Base-by-base conservation (phyloP, 345 rosid species). In the Atalantia buxifolia region DNA sequence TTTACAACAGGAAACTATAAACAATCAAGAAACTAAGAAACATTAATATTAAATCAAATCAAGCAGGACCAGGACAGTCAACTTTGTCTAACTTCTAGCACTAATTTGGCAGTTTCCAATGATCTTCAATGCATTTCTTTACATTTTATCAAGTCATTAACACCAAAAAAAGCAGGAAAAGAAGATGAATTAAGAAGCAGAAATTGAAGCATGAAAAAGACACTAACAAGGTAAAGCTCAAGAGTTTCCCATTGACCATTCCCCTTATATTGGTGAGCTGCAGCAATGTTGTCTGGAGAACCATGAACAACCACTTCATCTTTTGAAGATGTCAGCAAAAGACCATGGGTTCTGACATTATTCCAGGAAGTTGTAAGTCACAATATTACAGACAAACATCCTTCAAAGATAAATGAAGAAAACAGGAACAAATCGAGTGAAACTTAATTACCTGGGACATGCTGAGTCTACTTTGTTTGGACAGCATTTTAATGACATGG, bases 201-300 rank as follows among this genome's bases (percentile, higher is more conserved):
- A 75, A 80, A 74, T 18, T 40, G 57, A 75, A 69, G 57, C 36
- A 80, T 69, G 81, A 48, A 76, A 76, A 87, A 83, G 80, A 77
- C 83, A 92, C 91, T 60, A 55, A 96, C 99, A 86, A 96, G 89
- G 89, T 94, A 96, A 81, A 82, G 88, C 83, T 94, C 98, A 53
- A 96, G 97, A 82, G 86, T 88, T 84, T 91, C 98, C 99, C 99
- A 94, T 60, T 86, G 91, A 86, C 81, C 81, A 78, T 83, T 87
- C 75, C 88, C 84, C 78, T 77, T 87, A 66, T 84, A 63, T 72
- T 89, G 86, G 22, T 83, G 88, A 86, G 69, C 63, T 42, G 82
- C 62, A 77, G 69, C 78, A 74, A 65, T 87, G 66, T 81, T 77
- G 73, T 87, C 97, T 82, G 90, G 89, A 42, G 92, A 89, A 87